Evolutionary conservation across 805 yeast genomes (phyloP).

Genomic region (Groenewaldozyma salmanticensis): DNA sequence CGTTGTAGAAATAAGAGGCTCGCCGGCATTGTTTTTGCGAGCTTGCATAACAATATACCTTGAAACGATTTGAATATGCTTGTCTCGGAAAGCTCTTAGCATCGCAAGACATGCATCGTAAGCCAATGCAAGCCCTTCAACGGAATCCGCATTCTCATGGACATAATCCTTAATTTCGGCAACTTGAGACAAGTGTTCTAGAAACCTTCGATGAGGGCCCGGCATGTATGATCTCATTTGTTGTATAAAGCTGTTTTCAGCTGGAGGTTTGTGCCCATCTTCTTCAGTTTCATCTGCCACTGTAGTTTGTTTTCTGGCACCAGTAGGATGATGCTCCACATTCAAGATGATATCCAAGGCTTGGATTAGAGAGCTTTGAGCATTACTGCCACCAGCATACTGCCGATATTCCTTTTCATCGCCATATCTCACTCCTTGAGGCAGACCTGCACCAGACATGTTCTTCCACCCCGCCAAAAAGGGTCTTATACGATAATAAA

Average conservation of each 20-base stretch:
- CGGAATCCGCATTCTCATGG: slow-evolving; percentile 25
- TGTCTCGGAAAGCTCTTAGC: slow-evolving; percentile 81
- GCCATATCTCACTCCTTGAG: slow-evolving; percentile 72
- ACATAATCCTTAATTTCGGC: slow-evolving; percentile 63
- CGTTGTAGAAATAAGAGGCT: too few species aligned
- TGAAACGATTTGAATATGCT: slow-evolving; percentile 87
- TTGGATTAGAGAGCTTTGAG: slow-evolving; percentile 85
- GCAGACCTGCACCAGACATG: slow-evolving; percentile 79
- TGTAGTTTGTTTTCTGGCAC: slow-evolving; percentile 29
- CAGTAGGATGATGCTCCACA: slow-evolving; percentile 73
- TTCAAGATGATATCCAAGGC: slow-evolving; percentile 68
- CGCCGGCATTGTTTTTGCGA: slow-evolving; percentile 40
- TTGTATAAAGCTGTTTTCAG: slow-evolving; percentile 49
- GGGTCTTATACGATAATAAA: slow-evolving; percentile 79
- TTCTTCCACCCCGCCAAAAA: slow-evolving; percentile 91
- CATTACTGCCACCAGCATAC: slow-evolving; percentile 88
- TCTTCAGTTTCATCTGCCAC: slow-evolving; percentile 9
- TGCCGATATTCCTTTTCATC: slow-evolving; percentile 43
- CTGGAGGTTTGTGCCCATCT: slow-evolving; percentile 11
- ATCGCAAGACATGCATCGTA: slow-evolving; percentile 87
- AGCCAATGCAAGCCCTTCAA: slow-evolving; percentile 54
- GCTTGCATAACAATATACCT: slow-evolving; percentile 80
- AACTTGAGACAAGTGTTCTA: slow-evolving; percentile 46
- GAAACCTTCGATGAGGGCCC: slow-evolving; percentile 66
- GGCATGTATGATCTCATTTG: slow-evolving; percentile 93